Evolutionary conservation across 805 yeast species (phyloP).

Genomic region (Kregervanrija delftensis): DNA sequence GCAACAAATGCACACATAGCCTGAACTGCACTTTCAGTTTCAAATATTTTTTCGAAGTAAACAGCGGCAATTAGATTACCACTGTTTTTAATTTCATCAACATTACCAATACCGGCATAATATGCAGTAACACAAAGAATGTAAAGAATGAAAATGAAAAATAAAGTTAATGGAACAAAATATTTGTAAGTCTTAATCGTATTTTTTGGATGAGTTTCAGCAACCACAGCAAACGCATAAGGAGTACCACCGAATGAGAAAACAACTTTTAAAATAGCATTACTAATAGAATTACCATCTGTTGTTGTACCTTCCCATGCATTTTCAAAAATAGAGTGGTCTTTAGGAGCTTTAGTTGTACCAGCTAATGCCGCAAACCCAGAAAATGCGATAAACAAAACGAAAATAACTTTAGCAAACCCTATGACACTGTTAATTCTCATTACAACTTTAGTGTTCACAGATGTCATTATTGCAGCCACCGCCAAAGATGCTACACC

Average conservation of each 20-base stretch:
- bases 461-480: slow-evolving; percentile 56
- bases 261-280: slow-evolving; percentile 36
- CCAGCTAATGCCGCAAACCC: slow-evolving; percentile 85
- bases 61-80: slow-evolving; percentile 71
- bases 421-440: slow-evolving; percentile 62
- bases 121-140: slow-evolving; percentile 75
- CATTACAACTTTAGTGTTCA: slow-evolving; percentile 60
- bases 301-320: slow-evolving; percentile 35
- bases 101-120: slow-evolving; percentile 68
- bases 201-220: slow-evolving; percentile 30
- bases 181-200: slow-evolving; percentile 49
- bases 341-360: slow-evolving; percentile 34
- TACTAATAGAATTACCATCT: slow-evolving; percentile 36
- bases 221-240: slow-evolving; percentile 33
- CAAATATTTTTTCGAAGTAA: slow-evolving; percentile 68
- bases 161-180: slow-evolving; percentile 72
- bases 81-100: slow-evolving; percentile 49
- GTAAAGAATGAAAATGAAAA: slow-evolving; percentile 55
- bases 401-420: slow-evolving; percentile 63
- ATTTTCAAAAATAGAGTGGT: slow-evolving; percentile 26
- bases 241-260: slow-evolving; percentile 36
- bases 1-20: slow-evolving; percentile 80
- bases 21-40: slow-evolving; percentile 45
- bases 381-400: slow-evolving; percentile 61
- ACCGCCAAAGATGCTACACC: slow-evolving; percentile 71